Base-by-base conservation (phyloP, 1,284 basidiomycete genomes). In the Ceratobasidium sp. region DNA sequence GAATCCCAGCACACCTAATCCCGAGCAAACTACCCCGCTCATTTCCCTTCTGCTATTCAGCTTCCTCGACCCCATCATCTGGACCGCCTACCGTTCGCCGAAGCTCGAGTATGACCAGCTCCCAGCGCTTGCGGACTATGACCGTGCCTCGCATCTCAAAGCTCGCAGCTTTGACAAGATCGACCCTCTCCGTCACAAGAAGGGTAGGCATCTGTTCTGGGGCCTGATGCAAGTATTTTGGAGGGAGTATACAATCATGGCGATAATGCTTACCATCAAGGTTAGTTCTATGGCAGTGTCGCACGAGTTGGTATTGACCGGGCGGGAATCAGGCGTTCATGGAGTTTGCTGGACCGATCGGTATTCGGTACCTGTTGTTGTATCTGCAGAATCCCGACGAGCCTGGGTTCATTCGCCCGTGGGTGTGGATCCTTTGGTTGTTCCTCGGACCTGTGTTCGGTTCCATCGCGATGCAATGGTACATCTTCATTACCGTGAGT, bases 1-100 rank as follows among this genome's bases (percentile, higher is more conserved):
- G 20, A 5, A 27, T 6, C 74, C 78, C 0, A 76, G 72, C 54
- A 40, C 17, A 40, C 8, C 38, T 17, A 40, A 17, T 40, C 76
- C 79, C 1, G 79, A 80, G 64, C 80, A 82, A 72, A 80, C 79
- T 0, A 77, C 79, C 1, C 78, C 78, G 0, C 40, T 75, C 10
- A 47, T 77, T 13, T 78, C 77, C 0, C 69, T 79, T 62, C 20
- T 75, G 35, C 68, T 75, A 2, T 80, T 76, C 68, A 69, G 70
- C 0, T 81, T 76, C 72, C 57, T 81, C 8, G 78, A 79, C 38
- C 74, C 75, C 0, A 69, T 77, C 29, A 73, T 82, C 22, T 76
- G 73, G 70, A 35, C 56, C n/a, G 71, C 72, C 5, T 72, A 55
- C 25, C 53, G 62, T 8, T 52, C 58, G 43, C 67, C 71, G 3